Conservation (phyloP, 768 basidiomycete species). For the Calocybe gangraenosa region DNA sequence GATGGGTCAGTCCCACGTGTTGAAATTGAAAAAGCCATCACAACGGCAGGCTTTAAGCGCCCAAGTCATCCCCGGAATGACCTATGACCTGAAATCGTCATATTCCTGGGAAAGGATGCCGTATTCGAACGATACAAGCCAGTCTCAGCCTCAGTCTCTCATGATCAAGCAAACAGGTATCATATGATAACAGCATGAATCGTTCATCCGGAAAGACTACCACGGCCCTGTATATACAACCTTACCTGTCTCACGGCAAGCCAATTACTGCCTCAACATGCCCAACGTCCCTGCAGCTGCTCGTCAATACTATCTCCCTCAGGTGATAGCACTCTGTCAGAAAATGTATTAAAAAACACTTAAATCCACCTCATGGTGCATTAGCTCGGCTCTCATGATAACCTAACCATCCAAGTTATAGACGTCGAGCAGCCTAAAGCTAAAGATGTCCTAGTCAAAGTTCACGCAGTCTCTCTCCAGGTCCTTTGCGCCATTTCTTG, state of each 20-base stretch:
- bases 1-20: no score
- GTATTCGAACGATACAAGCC: no score
- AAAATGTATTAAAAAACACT: background rate
- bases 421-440: slow-evolving; percentile 25
- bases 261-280: slow-evolving; percentile 7
- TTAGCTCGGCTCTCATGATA: slow-evolving; percentile 17
- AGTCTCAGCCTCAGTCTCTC: background rate
- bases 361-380: background rate
- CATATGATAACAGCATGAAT: no score
- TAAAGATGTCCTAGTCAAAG: slow-evolving; percentile 50
- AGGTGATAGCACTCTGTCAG: slow-evolving; percentile 3
- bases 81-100: no score
- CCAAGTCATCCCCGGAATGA: no score
- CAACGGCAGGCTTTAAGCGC: no score
- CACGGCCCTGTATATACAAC: no score
- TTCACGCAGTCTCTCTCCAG: slow-evolving; percentile 55
- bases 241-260: background rate
- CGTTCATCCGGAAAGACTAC: no score
- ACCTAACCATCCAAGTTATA: slow-evolving; percentile 17
- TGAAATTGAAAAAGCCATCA: no score
- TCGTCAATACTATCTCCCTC: slow-evolving; percentile 14
- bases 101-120: no score
- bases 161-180: background rate
- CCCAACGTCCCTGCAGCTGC: slow-evolving; percentile 5
- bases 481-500: slow-evolving; percentile 17